Base-by-base conservation (phyloP, 495 filamentous ascomycete species). In the Niebla homalea region DNA sequence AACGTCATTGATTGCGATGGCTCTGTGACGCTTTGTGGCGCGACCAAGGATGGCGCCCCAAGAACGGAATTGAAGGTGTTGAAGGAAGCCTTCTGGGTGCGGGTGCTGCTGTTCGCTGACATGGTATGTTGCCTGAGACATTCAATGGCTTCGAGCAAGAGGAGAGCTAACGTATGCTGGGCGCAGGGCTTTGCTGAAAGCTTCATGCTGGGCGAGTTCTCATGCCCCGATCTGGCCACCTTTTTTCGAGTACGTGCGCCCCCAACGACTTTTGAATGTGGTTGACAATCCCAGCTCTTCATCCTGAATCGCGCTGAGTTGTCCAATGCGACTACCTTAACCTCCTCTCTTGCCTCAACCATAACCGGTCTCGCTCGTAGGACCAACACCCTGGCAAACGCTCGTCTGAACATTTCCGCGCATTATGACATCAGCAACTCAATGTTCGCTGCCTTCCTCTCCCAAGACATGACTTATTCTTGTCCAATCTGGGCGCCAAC, bases 391-490 rank as follows among this genome's bases (percentile, higher is more conserved):
- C 62, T 84, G 20, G 68, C 72, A 5, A 82, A 82, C 48, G 71
- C 83, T 2, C 74, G 76, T 14, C 62, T 82, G 45, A 84, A 86
- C 54, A 73, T 81, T 41, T 68, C 71, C 2, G 76, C 79, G n/a
- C 83, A 87, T 51, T 86, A 86, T 55, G 82, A 87, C 60, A 83
- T 85, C 49, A 79, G 77, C 55, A 86, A 87, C 60, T 73, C 76
- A 21, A 79, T 86, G 70, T 86, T 87, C 53, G 71, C 79, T 7
- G 77, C 81, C 2, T 86, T 86, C 48, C 68, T 87, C 21, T 85
- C 81, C 1, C 63, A 71, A 4, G 83, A 86, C 53, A 84, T 87
- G 80, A 86, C 82, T 11, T 87, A 86, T 57, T 84, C 79, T 2
- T 85, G 83, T 54, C 78, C 81, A 0, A 81, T 85, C 44, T 85